Base-by-base conservation (phyloP, 768 basidiomycete species). In the Mycena maculata region DNA sequence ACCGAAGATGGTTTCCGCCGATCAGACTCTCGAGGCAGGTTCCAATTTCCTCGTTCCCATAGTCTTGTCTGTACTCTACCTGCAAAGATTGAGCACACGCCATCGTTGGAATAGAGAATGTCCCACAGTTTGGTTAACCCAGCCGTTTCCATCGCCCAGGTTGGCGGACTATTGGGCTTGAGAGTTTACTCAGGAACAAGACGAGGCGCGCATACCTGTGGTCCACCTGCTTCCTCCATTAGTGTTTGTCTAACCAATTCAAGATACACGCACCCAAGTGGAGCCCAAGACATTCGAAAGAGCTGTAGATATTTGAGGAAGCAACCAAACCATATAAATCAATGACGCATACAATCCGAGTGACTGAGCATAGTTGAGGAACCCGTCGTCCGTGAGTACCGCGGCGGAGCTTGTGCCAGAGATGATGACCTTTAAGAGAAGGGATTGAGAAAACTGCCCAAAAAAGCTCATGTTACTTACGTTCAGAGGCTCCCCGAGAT, bases 1-100 rank as follows among this genome's bases (percentile, higher is more conserved):
- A 93, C 72, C 94, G 87, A 72, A 94, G 84, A 71, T 95, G 94
- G 73, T 92, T 88, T 8, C 94, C 94, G 2, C 94, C 94, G 52
- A 90, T 81, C 52, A 93, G 81, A 16, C 89, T 90, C 75, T 96
- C 94, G 53, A 88, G 75, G 74, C 94, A 95, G 4, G 93, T 93
- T 2, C 95, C 82, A 30, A 87, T 75, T 69, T 71, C 78, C 0
- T 87, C 80, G 70, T 94, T 83, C 2, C 88, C 88, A 73, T 87
- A 96, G 73, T 95, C 89, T 81, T 89, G 90, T 48, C 95, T 86
- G 38, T 95, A 85, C 75, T 91, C 87, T 18, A 90, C 85, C 69
- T 90, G 82, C 85, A 58, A 78, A 83, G 84, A 67, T 31, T 39
- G 12, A 57, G 25, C 12, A 48, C 44, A 47, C 39, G 36, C 54